Percentiles rank a stretch among this genome's conserved stretches.
Conservation (phyloP, 192 early-diverging fungal genomes). For the Gaertneriomyces sp. region DNA sequence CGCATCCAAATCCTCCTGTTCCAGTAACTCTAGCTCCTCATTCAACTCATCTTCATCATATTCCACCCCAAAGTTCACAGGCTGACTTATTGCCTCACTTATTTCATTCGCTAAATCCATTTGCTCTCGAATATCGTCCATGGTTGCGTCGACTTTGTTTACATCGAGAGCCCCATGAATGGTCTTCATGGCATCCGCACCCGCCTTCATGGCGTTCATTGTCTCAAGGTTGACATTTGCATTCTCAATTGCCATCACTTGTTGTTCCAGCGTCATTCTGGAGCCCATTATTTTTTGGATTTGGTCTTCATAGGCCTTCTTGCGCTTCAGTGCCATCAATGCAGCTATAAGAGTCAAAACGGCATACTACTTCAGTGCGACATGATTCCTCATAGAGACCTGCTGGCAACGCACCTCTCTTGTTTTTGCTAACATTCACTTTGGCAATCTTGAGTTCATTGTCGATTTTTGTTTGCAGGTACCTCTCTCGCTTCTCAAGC, state of each 20-base stretch:
- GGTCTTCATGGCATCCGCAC: constrained; percentile 87
- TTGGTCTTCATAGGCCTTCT: constrained; percentile 78
- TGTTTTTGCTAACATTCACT: constrained; percentile 89
- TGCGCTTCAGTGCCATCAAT: constrained; percentile 89
- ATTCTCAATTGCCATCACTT: constrained; percentile 92
- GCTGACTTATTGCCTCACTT: constrained; percentile 86
- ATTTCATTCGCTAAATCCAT: constrained; percentile 96
- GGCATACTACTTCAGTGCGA: too few species aligned
- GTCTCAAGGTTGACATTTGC: constrained; percentile 94
- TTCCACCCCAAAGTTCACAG: constrained; percentile 80
- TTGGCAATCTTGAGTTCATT: constrained; percentile 81
- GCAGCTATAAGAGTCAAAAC: constrained; percentile 52
- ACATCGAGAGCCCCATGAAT: constrained; percentile 85
- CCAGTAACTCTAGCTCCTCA: constrained; percentile 85
- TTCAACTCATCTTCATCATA: constrained; percentile 91
- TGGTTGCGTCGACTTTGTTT: constrained; percentile 90
- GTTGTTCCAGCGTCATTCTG: constrained; percentile 87
- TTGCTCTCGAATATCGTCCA: constrained; percentile 97
- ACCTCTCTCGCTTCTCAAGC: constrained; percentile 91
- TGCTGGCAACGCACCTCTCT: constrained; percentile 56
- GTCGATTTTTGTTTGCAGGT: constrained; percentile 83
- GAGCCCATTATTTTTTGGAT: constrained; percentile 86
- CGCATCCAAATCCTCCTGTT: constrained; percentile 88
- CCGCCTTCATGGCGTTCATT: constrained; percentile 91
- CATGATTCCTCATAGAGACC: too few species aligned